These are phyloP conservation scores for Irpex sp. DNA, from an alignment of 1,284 basidiomycete species.

Conservation along the genomic window DNA sequence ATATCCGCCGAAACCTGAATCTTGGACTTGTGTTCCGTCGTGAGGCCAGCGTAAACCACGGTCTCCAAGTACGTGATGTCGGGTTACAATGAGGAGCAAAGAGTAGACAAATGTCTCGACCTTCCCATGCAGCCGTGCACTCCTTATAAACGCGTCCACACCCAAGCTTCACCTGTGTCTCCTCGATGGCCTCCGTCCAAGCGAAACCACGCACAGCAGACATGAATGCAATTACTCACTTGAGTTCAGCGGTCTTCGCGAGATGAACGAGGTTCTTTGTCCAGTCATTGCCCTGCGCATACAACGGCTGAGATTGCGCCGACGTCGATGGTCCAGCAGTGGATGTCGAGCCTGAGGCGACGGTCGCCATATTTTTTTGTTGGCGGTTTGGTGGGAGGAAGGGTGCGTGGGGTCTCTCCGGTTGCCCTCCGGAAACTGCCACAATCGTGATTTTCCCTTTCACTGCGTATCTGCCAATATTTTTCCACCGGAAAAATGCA, in stretches of 20 bases:
- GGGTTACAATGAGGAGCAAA: too few relatives aligned
- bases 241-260: constrained; percentile 85
- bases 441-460: neutral
- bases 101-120: too few relatives aligned
- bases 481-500: too few relatives aligned
- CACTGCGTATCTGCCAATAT: too few relatives aligned
- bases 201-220: neutral
- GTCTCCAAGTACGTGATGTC: too few relatives aligned
- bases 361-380: constrained; percentile 20
- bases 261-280: constrained; percentile 85
- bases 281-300: constrained; percentile 81
- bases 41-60: too few relatives aligned
- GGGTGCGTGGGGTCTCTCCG: constrained; percentile 22
- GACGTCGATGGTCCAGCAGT: constrained; percentile 18
- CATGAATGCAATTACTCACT: constrained; percentile 54
- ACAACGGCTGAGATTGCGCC: constrained; percentile 48
- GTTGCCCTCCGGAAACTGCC: constrained; percentile 22
- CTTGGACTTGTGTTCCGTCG: too few relatives aligned
- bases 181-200: too few relatives aligned
- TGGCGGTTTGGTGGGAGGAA: neutral
- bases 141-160: too few relatives aligned
- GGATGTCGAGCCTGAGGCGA: constrained; percentile 24
- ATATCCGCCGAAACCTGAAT: too few relatives aligned
- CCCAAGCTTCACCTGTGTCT: too few relatives aligned
- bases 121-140: too few relatives aligned